A percentile compares a stretch with the other conserved stretches of the same genome.
Evolutionary conservation across 208 protist species (phyloP).

Genomic region (Leishmania tarentolae): DNA sequence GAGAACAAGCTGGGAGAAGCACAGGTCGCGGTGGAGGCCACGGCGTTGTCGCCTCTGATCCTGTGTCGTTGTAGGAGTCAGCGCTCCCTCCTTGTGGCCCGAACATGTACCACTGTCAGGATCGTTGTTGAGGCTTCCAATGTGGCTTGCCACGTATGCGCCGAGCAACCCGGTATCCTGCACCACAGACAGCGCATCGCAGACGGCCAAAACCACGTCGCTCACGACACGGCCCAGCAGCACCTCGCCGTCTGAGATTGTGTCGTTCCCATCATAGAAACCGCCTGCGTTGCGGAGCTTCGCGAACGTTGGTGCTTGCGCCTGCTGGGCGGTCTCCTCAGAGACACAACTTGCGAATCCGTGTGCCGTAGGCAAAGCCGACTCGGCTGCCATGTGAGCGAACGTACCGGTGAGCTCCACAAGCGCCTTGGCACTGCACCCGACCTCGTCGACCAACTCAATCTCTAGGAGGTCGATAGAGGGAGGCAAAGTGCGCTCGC

Average conservation of each 20-base stretch:
- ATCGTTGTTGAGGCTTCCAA: not conserved
- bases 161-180: not conserved
- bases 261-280: not conserved
- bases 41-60: too few relatives aligned
- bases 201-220: conserved; percentile 16
- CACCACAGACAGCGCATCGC: conserved; percentile 12
- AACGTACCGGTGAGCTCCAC: conserved; percentile 14
- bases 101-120: not conserved
- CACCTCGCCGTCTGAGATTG: not conserved
- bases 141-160: not conserved
- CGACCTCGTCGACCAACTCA: conserved; percentile 4
- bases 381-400: conserved; percentile 2
- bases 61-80: not conserved
- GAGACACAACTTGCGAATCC: not conserved
- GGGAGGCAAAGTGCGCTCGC: not conserved
- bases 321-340: not conserved
- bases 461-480: not conserved
- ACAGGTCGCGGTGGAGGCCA: not conserved
- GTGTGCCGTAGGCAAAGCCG: not conserved
- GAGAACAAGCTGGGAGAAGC: conserved; percentile 7
- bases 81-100: not conserved
- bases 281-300: not conserved
- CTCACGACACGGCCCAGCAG: conserved; percentile 10
- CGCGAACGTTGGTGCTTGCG: not conserved
- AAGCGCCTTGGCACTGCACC: conserved; percentile 3